Conservation (phyloP, 2,329 filamentous ascomycete genomes). For the Pseudocercospora vitis region DNA sequence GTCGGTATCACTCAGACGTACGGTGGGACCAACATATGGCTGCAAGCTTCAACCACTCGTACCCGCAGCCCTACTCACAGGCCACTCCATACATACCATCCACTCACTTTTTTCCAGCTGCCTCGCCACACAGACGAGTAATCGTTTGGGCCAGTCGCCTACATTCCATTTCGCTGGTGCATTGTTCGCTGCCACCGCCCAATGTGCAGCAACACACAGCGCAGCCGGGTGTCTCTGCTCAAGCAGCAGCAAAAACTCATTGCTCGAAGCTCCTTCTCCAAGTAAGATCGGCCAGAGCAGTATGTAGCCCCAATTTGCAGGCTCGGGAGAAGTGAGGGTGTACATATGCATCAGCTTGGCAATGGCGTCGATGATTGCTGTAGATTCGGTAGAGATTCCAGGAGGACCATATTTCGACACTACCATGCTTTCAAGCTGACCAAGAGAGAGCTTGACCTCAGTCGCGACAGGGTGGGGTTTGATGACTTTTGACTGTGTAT, state of each 20-base stretch:
- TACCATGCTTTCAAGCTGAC: slow-evolving; percentile 24
- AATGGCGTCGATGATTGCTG: slow-evolving; percentile 24
- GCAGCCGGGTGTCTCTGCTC: slow-evolving; percentile 23
- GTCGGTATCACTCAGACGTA: too few relatives aligned
- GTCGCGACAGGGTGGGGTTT: slow-evolving; percentile 5
- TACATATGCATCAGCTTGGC: slow-evolving; percentile 24
- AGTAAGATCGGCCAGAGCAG: slow-evolving; percentile 28
- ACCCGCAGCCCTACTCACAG: neutral
- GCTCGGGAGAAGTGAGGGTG: slow-evolving; percentile 20
- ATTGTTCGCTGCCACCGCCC: slow-evolving; percentile 28
- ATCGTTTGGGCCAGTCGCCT: slow-evolving; percentile 26
- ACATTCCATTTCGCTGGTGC: slow-evolving; percentile 29
- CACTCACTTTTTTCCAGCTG: slow-evolving; percentile 15
- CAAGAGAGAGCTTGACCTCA: slow-evolving; percentile 20
- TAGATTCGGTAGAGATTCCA: slow-evolving; percentile 12
- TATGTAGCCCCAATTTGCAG: slow-evolving; percentile 26
- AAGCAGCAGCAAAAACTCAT: slow-evolving; percentile 25
- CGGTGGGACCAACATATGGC: too few relatives aligned
- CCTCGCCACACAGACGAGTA: slow-evolving; percentile 23
- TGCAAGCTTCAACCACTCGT: too few relatives aligned
- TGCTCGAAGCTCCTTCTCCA: slow-evolving; percentile 5
- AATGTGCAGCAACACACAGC: slow-evolving; percentile 28
- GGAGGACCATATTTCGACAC: slow-evolving; percentile 14
- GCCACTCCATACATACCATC: neutral
- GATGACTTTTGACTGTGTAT: neutral